A percentile compares a stretch with the other conserved stretches of the same genome.
phyloP scores from a whole-genome alignment of 345 rosid genomes.

The Brassica incana region DNA sequence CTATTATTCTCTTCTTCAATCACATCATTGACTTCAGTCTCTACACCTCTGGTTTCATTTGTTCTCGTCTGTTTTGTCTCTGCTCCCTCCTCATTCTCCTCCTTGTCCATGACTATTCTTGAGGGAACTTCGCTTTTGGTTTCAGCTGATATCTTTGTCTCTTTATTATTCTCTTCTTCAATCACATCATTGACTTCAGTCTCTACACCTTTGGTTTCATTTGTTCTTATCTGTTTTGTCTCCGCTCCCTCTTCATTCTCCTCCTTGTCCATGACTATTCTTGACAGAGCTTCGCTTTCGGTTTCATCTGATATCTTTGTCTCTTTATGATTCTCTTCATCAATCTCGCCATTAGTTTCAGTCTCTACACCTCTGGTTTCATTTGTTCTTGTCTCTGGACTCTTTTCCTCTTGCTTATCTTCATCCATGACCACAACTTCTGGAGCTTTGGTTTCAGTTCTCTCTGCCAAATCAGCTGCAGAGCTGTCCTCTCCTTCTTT shows the following conservation, averaged over 20 bases:
- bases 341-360: neutral
- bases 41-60: slow-evolving; percentile 27
- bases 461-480: slow-evolving; percentile 27
- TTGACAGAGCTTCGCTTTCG: slow-evolving; percentile 23
- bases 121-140: slow-evolving; percentile 29
- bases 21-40: slow-evolving; percentile 10
- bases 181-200: slow-evolving; percentile 8
- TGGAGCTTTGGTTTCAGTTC: slow-evolving; percentile 43
- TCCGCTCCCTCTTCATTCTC: neutral
- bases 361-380: slow-evolving; percentile 28
- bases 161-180: slow-evolving; percentile 14
- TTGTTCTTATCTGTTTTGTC: slow-evolving; percentile 2
- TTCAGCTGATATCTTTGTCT: slow-evolving; percentile 17
- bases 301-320: slow-evolving; percentile 22
- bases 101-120: neutral
- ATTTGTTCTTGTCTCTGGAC: slow-evolving; percentile 1
- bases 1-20: slow-evolving; percentile 8
- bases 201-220: slow-evolving; percentile 27
- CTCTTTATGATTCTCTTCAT: slow-evolving; percentile 13
- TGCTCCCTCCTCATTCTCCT: neutral
- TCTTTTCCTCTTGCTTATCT: slow-evolving; percentile 20
- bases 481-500: slow-evolving; percentile 32
- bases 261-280: slow-evolving; percentile 3
- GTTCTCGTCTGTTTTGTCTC: slow-evolving; percentile 8
- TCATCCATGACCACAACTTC: slow-evolving; percentile 40